Percentiles rank a stretch among this genome's conserved stretches.
Conservation (phyloP, 2,329 filamentous ascomycete genomes). For the Sporothrix inflata region DNA sequence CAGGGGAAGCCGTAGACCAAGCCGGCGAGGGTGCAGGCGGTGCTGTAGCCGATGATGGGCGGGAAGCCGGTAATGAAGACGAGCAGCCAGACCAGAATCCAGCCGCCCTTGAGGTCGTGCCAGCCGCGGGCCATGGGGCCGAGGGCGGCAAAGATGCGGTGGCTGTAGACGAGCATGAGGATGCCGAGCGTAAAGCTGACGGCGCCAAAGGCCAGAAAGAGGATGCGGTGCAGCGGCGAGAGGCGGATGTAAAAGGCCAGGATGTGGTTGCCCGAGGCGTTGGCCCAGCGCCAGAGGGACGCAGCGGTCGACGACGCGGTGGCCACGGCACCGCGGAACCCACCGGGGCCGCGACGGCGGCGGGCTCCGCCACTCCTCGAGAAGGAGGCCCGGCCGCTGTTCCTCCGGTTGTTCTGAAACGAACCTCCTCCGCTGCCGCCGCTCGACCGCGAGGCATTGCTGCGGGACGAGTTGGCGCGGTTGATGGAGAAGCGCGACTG, state of each 20-base stretch:
- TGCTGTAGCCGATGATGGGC: conserved; percentile 84
- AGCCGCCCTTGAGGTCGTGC: conserved; percentile 73
- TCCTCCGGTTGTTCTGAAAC: not conserved
- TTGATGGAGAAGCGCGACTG: conserved; percentile 27
- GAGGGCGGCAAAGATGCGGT: conserved; percentile 76
- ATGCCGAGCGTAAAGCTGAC: conserved; percentile 60
- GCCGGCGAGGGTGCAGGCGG: conserved; percentile 60
- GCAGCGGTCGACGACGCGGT: not conserved
- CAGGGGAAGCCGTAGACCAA: conserved; percentile 60
- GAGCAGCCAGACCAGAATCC: conserved; percentile 73
- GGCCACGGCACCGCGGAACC: not conserved
- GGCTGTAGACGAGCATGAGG: conserved; percentile 75
- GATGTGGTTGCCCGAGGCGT: conserved; percentile 13
- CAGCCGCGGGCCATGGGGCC: conserved; percentile 74
- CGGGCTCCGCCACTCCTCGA: not conserved
- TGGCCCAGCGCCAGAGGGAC: conserved; percentile 5
- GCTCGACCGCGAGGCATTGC: conserved; percentile 4
- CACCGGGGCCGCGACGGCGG: not conserved
- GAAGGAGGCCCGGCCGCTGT: not conserved
- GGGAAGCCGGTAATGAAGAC: conserved; percentile 82
- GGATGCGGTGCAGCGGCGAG: conserved; percentile 63
- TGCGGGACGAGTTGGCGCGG: conserved; percentile 19
- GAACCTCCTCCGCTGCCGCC: not conserved
- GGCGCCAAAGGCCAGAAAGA: conserved; percentile 57
- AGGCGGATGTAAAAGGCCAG: conserved; percentile 53